Evolutionary conservation across 2,329 filamentous ascomycete species (phyloP), one percentile per base, ranked within the genome.

Genomic region (Shiraia bambusicola): DNA sequence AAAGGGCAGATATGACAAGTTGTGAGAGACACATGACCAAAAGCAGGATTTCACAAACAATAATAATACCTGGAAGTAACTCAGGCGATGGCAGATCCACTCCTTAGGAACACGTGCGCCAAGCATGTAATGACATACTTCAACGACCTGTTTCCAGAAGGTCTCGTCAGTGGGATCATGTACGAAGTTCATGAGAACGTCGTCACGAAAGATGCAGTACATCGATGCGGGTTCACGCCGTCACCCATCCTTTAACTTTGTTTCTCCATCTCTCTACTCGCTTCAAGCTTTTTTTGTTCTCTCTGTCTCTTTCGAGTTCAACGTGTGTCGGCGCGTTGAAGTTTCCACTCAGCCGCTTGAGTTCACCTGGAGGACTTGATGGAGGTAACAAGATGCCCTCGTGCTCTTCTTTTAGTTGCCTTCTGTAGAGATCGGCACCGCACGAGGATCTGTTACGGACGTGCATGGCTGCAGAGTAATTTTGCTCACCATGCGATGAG

Each of bases 251-350:
- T 38, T 40, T 58, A 28, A 56, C 38, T 11, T 29, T 45, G 12
- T 34, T 49, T 35, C 45, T 47, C 19, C 54, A 30, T 34, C 47
- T 54, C n/a, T 45, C 41, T 13, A 53, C 40, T 19, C 50, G 40
- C 24, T 45, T 50, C 27, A 37, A 34, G 24, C 45, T 40, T 24
- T 39, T 51, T 7, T 31, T 40, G n/a, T 49, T 30, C 28, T 48
- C 40, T 3, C 43, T 55, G 11, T 54, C 41, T 33, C 50, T 45
- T 40, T 56, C 47, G 2, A 63, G 37, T 31, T 61, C 58, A 6
- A 58, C 41, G 10, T 52, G 19, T 11, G 59, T 63, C n/a, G 59
- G 59, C 8, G 56, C 50, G 27, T 63, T 61, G 42, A 63, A 63
- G 9, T 54, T 55, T 11, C 52, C 58, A 36, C 56, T 59, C 34